Evolutionary conservation across 805 yeast genomes (phyloP).

Genomic region (Saccharomycopsis sp.): DNA sequence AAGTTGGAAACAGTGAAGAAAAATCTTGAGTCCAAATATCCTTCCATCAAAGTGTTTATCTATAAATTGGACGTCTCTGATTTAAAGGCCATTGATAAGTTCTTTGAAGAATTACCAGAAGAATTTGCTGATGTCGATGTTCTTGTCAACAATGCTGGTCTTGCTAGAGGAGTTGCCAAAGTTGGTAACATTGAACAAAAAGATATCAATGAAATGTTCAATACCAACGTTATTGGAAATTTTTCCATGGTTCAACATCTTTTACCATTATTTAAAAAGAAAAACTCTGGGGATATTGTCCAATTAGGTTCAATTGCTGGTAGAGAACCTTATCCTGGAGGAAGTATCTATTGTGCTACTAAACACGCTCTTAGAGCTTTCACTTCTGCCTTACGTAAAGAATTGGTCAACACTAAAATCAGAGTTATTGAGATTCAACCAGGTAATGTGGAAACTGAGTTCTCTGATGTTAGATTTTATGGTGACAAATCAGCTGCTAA

Average conservation of each 20-base stretch:
- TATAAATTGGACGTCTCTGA: slow-evolving; percentile 48
- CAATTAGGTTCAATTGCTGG: slow-evolving; percentile 66
- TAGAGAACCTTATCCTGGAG: slow-evolving; percentile 60
- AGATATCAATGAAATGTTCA: slow-evolving; percentile 34
- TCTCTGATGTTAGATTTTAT: slow-evolving; percentile 47
- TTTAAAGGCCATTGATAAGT: slow-evolving; percentile 35
- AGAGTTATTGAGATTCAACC: slow-evolving; percentile 61
- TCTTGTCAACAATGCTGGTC: slow-evolving; percentile 50
- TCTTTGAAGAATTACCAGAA: slow-evolving; percentile 36
- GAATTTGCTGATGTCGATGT: slow-evolving; percentile 52
- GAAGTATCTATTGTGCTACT: slow-evolving; percentile 61
- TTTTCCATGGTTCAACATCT: slow-evolving; percentile 36
- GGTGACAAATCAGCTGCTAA: slow-evolving; percentile 47
- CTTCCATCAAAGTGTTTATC: slow-evolving; percentile 35
- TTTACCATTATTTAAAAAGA: slow-evolving; percentile 31
- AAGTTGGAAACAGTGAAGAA: slow-evolving; percentile 63
- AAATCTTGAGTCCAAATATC: slow-evolving; percentile 76
- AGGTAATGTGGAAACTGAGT: slow-evolving; percentile 62
- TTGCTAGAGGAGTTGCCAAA: slow-evolving; percentile 35
- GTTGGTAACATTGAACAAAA: slow-evolving; percentile 30
- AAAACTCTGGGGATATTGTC: slow-evolving; percentile 44
- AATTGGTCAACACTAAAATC: slow-evolving; percentile 56
- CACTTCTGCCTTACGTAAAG: slow-evolving; percentile 56
- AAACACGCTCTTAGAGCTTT: slow-evolving; percentile 55
- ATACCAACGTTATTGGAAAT: slow-evolving; percentile 38